Base-by-base conservation (phyloP, 2,329 filamentous ascomycete genomes). In the Colletotrichum nymphaeae region DNA sequence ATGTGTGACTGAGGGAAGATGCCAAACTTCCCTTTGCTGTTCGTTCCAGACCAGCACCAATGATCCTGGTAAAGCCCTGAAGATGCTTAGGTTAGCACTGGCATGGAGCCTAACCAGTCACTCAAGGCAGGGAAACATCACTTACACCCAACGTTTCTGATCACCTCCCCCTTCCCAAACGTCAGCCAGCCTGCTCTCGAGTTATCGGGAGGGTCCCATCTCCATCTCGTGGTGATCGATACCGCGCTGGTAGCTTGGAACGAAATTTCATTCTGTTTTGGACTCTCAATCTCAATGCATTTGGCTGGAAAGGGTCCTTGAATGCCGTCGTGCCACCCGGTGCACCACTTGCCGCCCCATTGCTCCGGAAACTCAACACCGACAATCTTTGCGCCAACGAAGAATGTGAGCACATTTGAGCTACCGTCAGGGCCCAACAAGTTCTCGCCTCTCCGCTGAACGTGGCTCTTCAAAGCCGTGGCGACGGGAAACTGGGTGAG, bases 161-260 rank as follows among this genome's bases (percentile, higher is more conserved):
- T 88, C 5, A 85, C 87, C 70, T 88, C 86, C 19, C 84, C 86
- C 35, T 86, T 86, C 5, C 85, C 85, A 73, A 88, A 75, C 19
- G 66, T 56, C 16, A 78, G 22, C 77, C 77, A 78, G 2, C 75
- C 73, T 11, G 65, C 63, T 11, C 62, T 64, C 5, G 59, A 73
- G 19, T 49, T 53, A 16, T 74, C 64, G 1, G 53, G 32, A 7
- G 76, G 73, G 9, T 79, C 77, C 76, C 78, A 82, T 63, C 81
- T 81, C 80, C 80, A 82, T 35, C 79, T 75, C 16, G 79, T 77
- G 3, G 62, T 72, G n/a, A 78, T 57, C 8, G 76, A 74, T 14
- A 76, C 69, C 2, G 53, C 35, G 28, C 72, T 69, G 12, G 60
- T 46, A 5, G 63, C 49, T 32, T 69, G 68, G 5, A 72, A 56